A percentile compares a stretch with the other conserved stretches of the same genome.
These are phyloP conservation scores for Phaeolepiota aurea DNA, from an alignment of 768 basidiomycete species.

Conservation along the genomic window DNA sequence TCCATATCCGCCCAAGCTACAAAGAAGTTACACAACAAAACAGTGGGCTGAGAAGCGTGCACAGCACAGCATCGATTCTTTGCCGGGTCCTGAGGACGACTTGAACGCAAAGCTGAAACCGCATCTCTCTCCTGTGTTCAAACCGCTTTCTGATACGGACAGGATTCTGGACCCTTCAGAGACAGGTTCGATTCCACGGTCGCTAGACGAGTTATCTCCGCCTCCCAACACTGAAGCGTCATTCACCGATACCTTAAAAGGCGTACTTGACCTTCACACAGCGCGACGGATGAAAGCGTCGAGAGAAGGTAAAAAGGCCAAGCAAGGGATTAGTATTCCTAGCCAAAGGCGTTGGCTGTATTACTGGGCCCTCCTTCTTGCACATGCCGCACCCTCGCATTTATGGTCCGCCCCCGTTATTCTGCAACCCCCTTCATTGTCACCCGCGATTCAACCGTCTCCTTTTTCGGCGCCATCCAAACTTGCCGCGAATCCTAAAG, in stretches of 20 bases:
- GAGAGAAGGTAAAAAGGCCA: constrained; percentile 20
- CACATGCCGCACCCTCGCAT: constrained; percentile 42
- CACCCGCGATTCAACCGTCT: neutral
- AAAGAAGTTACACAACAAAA: constrained; percentile 23
- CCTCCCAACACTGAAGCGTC: constrained; percentile 17
- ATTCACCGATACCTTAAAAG: constrained; percentile 34
- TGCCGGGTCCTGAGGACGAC: constrained; percentile 31
- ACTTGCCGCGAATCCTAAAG: constrained; percentile 24
- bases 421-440: neutral
- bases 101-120: constrained; percentile 7
- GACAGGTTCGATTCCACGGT: neutral
- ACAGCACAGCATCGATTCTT: constrained; percentile 37
- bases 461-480: neutral
- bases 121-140: constrained; percentile 2
- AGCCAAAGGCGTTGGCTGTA: constrained; percentile 73
- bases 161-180: constrained; percentile 8
- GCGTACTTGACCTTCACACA: constrained; percentile 63
- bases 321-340: constrained; percentile 70
- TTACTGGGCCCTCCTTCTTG: constrained; percentile 68
- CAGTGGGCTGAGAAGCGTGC: constrained; percentile 40
- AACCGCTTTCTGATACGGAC: constrained; percentile 8
- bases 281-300: constrained; percentile 56
- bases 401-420: constrained; percentile 29
- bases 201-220: neutral
- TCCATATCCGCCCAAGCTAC: neutral